A percentile compares a stretch with the other conserved stretches of the same genome.
phyloP scores from a whole-genome alignment of 129 eudicot species.

The Chrysanthemum makinoi region DNA sequence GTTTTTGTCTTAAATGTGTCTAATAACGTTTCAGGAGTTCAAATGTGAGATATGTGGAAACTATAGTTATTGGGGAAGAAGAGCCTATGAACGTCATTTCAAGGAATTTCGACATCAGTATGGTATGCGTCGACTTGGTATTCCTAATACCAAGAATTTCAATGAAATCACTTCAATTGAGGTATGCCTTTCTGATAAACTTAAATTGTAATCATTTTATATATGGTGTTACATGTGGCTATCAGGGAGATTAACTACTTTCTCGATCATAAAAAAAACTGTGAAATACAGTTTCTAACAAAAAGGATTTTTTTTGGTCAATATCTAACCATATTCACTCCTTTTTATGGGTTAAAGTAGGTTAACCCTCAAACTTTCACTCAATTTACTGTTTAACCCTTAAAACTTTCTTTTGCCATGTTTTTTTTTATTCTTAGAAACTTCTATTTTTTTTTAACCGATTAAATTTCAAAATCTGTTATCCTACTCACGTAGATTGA shows the following conservation, averaged over 20 bases:
- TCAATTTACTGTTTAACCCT: too few species aligned
- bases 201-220: background rate
- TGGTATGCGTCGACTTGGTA: slow-evolving; percentile 99
- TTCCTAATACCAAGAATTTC: slow-evolving; percentile 95
- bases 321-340: too few species aligned
- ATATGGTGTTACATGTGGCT: background rate
- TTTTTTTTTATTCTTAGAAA: too few species aligned
- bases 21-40: slow-evolving; percentile 63
- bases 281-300: too few species aligned
- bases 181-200: slow-evolving; percentile 36
- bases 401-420: too few species aligned
- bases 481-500: too few species aligned
- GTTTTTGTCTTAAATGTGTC: background rate
- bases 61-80: slow-evolving; percentile 95
- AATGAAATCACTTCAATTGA: slow-evolving; percentile 91
- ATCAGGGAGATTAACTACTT: too few species aligned
- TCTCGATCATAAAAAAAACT: too few species aligned
- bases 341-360: too few species aligned
- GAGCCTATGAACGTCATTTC: slow-evolving; percentile 97
- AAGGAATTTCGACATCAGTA: slow-evolving; percentile 98
- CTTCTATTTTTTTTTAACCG: too few species aligned
- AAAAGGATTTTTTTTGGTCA: background rate
- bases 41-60: slow-evolving; percentile 98
- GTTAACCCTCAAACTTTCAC: too few species aligned
- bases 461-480: too few species aligned